phyloP scores from a whole-genome alignment of 169 alveolate species.

The Amoebophrya sp. region DNA sequence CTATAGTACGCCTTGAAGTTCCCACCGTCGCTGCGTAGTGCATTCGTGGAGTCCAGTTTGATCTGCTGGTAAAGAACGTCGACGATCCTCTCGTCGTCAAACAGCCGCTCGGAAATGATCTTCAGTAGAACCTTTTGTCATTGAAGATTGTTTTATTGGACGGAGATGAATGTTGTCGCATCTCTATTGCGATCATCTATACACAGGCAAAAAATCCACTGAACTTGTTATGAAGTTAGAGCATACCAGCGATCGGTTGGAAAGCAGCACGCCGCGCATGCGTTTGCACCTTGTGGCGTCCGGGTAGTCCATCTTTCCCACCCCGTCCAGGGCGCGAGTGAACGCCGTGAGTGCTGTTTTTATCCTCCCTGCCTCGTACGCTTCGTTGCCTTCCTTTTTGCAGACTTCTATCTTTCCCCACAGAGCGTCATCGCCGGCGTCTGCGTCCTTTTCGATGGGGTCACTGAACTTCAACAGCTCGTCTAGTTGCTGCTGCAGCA shows the following conservation, averaged over 20 bases:
- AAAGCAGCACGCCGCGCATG: background rate
- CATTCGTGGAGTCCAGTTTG: background rate
- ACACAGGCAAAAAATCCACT: too few relatives aligned
- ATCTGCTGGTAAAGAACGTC: background rate
- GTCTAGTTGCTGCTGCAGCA: too few relatives aligned
- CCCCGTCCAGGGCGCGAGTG: background rate
- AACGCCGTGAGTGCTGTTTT: background rate
- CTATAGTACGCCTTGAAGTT: background rate
- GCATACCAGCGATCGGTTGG: background rate
- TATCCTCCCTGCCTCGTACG: background rate
- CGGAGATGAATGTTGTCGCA: too few relatives aligned
- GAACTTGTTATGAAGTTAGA: too few relatives aligned
- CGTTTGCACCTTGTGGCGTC: background rate
- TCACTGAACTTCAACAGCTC: too few relatives aligned
- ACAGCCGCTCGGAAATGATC: background rate
- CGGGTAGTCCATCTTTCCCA: background rate
- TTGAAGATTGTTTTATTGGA: too few relatives aligned
- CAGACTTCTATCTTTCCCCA: background rate
- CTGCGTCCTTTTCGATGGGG: too few relatives aligned
- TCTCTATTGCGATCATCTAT: too few relatives aligned
- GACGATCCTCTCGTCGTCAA: background rate
- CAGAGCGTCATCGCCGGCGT: too few relatives aligned
- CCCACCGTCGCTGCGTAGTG: background rate
- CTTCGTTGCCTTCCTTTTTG: background rate
- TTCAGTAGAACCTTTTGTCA: background rate